These are phyloP conservation scores for Suillus tomentosus DNA, from an alignment of 768 basidiomycete genomes.

Conservation along the genomic window DNA sequence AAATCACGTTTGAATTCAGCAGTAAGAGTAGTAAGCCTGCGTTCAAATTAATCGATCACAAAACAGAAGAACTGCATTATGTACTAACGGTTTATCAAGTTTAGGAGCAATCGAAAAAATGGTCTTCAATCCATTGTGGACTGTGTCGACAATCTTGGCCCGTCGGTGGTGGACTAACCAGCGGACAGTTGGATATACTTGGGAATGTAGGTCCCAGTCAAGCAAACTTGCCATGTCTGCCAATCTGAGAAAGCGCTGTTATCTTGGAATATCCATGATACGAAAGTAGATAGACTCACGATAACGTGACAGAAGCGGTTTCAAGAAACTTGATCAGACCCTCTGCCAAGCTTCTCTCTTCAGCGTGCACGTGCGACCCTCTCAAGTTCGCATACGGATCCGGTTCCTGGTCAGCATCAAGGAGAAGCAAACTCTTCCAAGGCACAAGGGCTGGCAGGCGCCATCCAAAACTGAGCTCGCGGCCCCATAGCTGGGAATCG, in stretches of 20 bases:
- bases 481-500: constrained; percentile 59
- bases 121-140: constrained; percentile 78
- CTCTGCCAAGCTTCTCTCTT: constrained; percentile 69
- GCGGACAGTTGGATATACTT: constrained; percentile 88
- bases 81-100: constrained; percentile 60
- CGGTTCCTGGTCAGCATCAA: constrained; percentile 60
- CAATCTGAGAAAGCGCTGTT: constrained; percentile 46
- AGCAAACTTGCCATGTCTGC: constrained; percentile 78
- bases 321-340: constrained; percentile 77
- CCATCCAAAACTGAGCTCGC: constrained; percentile 72
- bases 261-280: background rate
- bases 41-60: constrained; percentile 10
- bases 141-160: constrained; percentile 86
- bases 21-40: constrained; percentile 44
- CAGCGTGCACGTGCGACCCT: constrained; percentile 59
- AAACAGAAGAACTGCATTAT: constrained; percentile 9
- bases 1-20: constrained; percentile 66
- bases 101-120: constrained; percentile 75
- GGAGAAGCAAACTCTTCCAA: constrained; percentile 87
- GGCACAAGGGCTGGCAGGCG: constrained; percentile 73
- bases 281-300: constrained; percentile 50
- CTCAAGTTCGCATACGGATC: constrained; percentile 63
- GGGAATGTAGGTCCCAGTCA: constrained; percentile 81
- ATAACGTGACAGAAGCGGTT: constrained; percentile 70
- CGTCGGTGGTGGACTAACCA: constrained; percentile 90